Base-by-base conservation (phyloP, 441 rosid species). In the Macaranga tanarius region DNA sequence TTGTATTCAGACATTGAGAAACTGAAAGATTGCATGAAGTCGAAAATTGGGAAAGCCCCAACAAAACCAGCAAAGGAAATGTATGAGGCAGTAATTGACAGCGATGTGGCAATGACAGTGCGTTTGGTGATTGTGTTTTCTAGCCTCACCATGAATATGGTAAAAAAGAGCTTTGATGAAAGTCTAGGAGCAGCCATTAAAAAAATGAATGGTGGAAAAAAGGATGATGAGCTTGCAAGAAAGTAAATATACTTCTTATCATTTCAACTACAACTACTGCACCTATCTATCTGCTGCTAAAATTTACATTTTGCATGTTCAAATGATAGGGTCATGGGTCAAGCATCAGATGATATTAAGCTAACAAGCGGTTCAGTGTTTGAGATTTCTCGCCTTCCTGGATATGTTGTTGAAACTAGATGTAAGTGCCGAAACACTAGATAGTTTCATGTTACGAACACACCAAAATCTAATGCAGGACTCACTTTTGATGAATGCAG, bases 101-200 rank as follows among this genome's bases (percentile, higher is more conserved):
- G 81, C 65, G 87, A 86, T 74, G 74, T 74, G 34, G 67, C 50
- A 15, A 75, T 85, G 76, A 58, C 62, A 51, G 80, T 82, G 56
- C 79, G 86, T 72, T 26, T 84, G 84, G 83, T 83, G 22, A 83
- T 88, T 10, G 82, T 86, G 48, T 81, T 75, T 73, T 79, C 87
- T 13, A 16, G 77, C 40, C 84, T 85, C 76, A 85, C 86, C 45
- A 79, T 84, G 84, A 75, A 60, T 80, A 77, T 79, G 86, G 86
- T 82, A 0, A 84, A 77, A 31, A 85, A 66, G 75, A 84, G 73
- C 76, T 64, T 81, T 17, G 84, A 77, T 47, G 84, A 82, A 67
- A 82, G 84, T 38, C 85, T 86, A 1, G 86, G 81, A 69, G 82
- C 86, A 71, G 75, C 86, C 67, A 77, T 80, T 4, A 83, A 75